Conservation (phyloP, 1,139 yeast genomes). For the Taphrina populina region DNA sequence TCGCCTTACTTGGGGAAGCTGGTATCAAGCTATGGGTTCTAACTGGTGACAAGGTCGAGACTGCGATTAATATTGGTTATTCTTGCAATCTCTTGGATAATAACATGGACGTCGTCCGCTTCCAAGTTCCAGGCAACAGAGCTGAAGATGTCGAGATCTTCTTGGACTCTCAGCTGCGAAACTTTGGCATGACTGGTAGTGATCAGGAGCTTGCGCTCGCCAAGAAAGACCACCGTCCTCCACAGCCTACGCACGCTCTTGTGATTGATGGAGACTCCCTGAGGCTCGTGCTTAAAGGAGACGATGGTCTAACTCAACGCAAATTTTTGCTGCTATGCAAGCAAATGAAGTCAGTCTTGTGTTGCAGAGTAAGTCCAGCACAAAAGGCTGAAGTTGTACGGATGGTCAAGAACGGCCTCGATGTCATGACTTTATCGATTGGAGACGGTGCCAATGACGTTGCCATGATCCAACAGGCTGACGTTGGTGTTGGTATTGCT, state of each 20-base stretch:
- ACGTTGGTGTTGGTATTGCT: constrained; percentile 96
- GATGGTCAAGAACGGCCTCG: constrained; percentile 75
- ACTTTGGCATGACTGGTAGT: constrained; percentile 66
- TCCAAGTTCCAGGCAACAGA: constrained; percentile 53
- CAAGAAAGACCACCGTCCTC: constrained; percentile 70
- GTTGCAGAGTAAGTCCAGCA: constrained; percentile 96
- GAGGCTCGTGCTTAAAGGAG: constrained; percentile 63
- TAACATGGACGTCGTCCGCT: constrained; percentile 80
- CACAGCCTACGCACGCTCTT: constrained; percentile 73
- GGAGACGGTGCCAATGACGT: constrained; percentile 95
- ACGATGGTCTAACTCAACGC: constrained; percentile 51
- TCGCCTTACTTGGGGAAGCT: constrained; percentile 76
- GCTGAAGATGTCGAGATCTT: constrained; percentile 55
- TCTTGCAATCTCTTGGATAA: constrained; percentile 86
- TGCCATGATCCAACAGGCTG: constrained; percentile 98
- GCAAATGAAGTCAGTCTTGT: constrained; percentile 86
- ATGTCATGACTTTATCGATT: constrained; percentile 85
- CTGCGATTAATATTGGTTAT: constrained; percentile 96
- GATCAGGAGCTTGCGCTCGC: constrained; percentile 61
- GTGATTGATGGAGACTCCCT: constrained; percentile 92
- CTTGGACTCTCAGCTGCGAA: constrained; percentile 59
- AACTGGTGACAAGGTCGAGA: constrained; percentile 96
- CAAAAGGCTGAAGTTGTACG: constrained; percentile 96
- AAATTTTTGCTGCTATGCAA: constrained; percentile 84
- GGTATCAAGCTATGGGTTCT: constrained; percentile 96